Evolutionary conservation across 73 alveolate species (phyloP), one percentile per base, ranked within the genome.

Genomic region (Loxodes magnus): DNA sequence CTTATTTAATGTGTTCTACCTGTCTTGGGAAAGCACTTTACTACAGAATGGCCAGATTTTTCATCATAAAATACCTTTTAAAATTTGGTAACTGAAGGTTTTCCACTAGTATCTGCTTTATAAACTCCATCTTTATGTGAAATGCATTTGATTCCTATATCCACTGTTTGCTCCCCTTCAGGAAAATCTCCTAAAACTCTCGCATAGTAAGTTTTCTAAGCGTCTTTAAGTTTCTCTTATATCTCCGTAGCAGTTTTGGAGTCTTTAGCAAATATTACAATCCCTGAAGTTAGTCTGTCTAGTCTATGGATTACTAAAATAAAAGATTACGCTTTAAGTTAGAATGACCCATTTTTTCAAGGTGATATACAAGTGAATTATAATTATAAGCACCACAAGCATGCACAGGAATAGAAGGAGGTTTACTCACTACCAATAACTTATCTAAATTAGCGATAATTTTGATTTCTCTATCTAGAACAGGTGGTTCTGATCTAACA

Each of bases 1-100:
- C 99, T 76, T n/a, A 94, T 94, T 64, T 94, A 84, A 69, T 94
- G 98, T 2, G 98, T 94, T 41, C 98, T 71, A 31, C 99, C 99
- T 0, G 99, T 91, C 48, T 82, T 74, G 9, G 97, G 98, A 33
- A 54, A 61, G 51, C 99, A 80, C 43, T 67, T 67, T 5, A 91
- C 82, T 3, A 94, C 86, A 3, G 97, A 63, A 9, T 90, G 64
- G 64, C 91, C 84, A 55, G 92, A 73, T 23, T 48, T 51, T 55
- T 64, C 90, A 80, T 93, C 99, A 79, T 88, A 91, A 58, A 68
- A 83, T 51, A 71, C 12, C 46, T 73, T 68, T 57, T 84, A 77
- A 49, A 94, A 80, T 27, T 50, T 48, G 10, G 99, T 94, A 22
- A 46, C 71, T 6, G 95, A 69, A 33, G 43, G 67, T 67, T 83